A percentile compares a stretch with the other conserved stretches of the same genome.
These are phyloP conservation scores for Trichoderma pleuroti DNA, from an alignment of 2,329 filamentous ascomycete species.

Conservation along the genomic window DNA sequence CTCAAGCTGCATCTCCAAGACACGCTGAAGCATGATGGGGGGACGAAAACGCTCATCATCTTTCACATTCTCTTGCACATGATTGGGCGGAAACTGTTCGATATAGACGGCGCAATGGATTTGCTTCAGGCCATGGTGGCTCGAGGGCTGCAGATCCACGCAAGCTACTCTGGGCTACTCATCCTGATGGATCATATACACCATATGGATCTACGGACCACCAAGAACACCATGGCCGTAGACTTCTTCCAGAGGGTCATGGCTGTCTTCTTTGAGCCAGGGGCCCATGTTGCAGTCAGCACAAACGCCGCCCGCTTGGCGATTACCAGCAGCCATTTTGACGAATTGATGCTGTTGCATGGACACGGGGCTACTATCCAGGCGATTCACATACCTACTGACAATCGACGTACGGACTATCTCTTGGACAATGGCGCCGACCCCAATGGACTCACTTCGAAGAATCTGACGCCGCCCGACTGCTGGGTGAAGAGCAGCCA, in stretches of 20 bases:
- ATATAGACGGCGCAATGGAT: neutral
- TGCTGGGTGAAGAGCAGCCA: neutral
- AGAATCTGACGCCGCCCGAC: neutral
- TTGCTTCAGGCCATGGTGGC: neutral
- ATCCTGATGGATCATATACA: neutral
- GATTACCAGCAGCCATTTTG: neutral
- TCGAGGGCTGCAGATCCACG: neutral
- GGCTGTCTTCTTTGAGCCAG: neutral
- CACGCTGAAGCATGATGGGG: neutral
- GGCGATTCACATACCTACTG: neutral
- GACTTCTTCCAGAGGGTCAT: neutral
- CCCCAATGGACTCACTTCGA: neutral
- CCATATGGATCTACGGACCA: neutral
- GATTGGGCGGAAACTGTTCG: neutral
- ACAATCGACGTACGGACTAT: neutral
- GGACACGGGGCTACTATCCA: neutral
- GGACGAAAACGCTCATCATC: neutral
- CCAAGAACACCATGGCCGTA: too few relatives aligned
- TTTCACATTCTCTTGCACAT: neutral
- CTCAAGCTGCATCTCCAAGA: neutral
- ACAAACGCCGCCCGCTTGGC: fast-evolving
- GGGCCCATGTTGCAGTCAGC: neutral
- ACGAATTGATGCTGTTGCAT: fast-evolving
- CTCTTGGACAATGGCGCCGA: neutral
- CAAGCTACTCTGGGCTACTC: neutral